Percentiles rank a stretch among this genome's conserved stretches.
phyloP scores from a whole-genome alignment of 176 grass and related monocot genomes.

The Chloris gayana region DNA sequence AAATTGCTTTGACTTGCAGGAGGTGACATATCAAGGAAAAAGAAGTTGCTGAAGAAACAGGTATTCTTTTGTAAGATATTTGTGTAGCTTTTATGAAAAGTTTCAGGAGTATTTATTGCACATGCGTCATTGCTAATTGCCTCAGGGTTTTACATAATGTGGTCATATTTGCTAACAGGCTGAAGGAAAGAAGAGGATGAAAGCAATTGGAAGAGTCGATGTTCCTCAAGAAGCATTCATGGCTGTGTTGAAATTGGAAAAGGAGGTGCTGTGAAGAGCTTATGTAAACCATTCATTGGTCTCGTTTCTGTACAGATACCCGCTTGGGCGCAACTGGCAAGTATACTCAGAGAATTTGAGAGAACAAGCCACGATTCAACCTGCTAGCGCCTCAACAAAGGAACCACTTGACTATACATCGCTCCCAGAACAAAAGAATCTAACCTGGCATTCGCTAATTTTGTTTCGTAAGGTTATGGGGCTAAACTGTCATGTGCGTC shows the following conservation, averaged over 20 bases:
- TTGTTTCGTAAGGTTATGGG: not conserved
- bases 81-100: not conserved
- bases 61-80: slow-evolving; percentile 43
- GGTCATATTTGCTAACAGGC: slow-evolving; percentile 62
- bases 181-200: slow-evolving; percentile 98
- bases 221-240: slow-evolving; percentile 99
- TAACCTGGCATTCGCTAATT: too few relatives aligned
- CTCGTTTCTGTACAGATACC: slow-evolving; percentile 20
- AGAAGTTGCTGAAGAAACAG: slow-evolving; percentile 96
- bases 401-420: slow-evolving; percentile 14
- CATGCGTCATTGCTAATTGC: slow-evolving; percentile 4
- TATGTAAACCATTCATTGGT: not conserved
- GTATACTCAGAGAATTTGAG: not conserved
- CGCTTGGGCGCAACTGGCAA: not conserved
- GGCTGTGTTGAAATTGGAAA: slow-evolving; percentile 92
- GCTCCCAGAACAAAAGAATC: not conserved
- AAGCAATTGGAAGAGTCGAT: slow-evolving; percentile 94
- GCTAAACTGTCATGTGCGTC: not conserved
- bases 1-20: slow-evolving; percentile 54
- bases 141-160: not conserved
- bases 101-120: not conserved
- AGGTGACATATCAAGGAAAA: slow-evolving; percentile 97
- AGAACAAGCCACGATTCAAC: not conserved
- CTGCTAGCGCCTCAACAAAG: not conserved
- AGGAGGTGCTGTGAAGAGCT: slow-evolving; percentile 74